Evolutionary conservation across 139 green algal genomes (phyloP).

Genomic region (Deuterostichococcus epilithicus): DNA sequence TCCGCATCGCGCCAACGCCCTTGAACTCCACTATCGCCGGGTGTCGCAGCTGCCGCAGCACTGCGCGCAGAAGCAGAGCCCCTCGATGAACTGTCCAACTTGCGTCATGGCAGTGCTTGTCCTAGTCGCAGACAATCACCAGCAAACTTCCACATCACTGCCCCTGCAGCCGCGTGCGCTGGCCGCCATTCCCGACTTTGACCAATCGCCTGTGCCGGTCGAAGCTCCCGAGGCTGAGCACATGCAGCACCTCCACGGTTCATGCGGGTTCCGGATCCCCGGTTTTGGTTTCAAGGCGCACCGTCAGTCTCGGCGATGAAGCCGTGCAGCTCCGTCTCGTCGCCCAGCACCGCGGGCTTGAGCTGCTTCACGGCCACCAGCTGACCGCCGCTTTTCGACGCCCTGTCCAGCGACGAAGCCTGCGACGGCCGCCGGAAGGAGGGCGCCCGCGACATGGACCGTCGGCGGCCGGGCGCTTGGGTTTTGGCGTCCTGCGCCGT

Average conservation of each 20-base stretch:
- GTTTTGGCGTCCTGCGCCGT: not conserved
- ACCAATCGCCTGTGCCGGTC: not conserved
- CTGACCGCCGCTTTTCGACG: not conserved
- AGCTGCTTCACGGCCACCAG: conserved; percentile 61
- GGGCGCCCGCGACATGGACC: not conserved
- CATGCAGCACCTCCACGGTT: not conserved
- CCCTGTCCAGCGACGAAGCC: conserved; percentile 2
- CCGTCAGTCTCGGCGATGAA: conserved; percentile 65
- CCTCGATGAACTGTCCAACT: too few species aligned
- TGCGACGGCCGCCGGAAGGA: conserved; percentile 16
- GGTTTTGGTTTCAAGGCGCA: conserved; percentile 49
- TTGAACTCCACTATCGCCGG: conserved; percentile 33
- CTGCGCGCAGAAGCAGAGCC: not conserved
- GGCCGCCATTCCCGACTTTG: not conserved
- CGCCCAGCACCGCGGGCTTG: conserved; percentile 56
- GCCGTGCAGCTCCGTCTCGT: conserved; percentile 51
- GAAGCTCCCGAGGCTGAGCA: not conserved
- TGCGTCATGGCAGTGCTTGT: too few species aligned
- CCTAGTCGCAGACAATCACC: not conserved
- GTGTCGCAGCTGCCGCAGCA: not conserved
- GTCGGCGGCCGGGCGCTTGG: not conserved
- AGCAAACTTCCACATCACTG: not conserved
- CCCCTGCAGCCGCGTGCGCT: not conserved
- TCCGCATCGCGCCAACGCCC: conserved; percentile 10
- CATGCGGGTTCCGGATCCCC: not conserved